Evolutionary conservation across 805 yeast genomes (phyloP).

Genomic region (Saccharomycopsis olivae): DNA sequence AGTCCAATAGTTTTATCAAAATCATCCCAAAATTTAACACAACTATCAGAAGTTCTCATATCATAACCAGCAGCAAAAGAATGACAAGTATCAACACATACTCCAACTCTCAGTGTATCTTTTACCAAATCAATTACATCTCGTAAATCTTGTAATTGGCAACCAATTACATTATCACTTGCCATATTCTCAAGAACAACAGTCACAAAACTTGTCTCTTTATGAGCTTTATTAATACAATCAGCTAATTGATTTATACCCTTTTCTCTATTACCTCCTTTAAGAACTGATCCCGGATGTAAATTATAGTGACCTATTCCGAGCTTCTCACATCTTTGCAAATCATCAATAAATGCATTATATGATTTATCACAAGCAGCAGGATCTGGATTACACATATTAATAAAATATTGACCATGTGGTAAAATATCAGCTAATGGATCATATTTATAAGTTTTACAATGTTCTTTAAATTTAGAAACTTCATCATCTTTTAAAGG

Average conservation of each 20-base stretch:
- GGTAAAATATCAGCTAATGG: constrained; percentile 77
- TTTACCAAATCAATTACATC: constrained; percentile 71
- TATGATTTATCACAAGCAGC: constrained; percentile 71
- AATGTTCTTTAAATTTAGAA: constrained; percentile 48
- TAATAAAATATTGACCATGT: constrained; percentile 91
- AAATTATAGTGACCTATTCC: constrained; percentile 82
- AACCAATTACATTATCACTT: constrained; percentile 85
- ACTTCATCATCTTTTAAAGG: constrained; percentile 60
- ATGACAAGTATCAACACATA: constrained; percentile 94
- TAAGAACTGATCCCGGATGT: constrained; percentile 86
- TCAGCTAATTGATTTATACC: constrained; percentile 65
- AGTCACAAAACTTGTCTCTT: constrained; percentile 66
- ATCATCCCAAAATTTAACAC: constrained; percentile 58
- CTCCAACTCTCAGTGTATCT: constrained; percentile 80
- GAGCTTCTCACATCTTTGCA: constrained; percentile 75
- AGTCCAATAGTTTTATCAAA: constrained; percentile 71
- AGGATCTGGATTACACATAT: constrained; percentile 80
- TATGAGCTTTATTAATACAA: constrained; percentile 69
- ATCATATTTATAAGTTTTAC: constrained; percentile 55
- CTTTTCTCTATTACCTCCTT: constrained; percentile 49
- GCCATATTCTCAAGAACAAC: constrained; percentile 96
- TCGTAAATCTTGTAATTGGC: constrained; percentile 62
- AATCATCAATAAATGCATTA: constrained; percentile 74
- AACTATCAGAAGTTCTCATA: constrained; percentile 46
- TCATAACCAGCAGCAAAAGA: constrained; percentile 96